Base-by-base conservation (phyloP, 495 filamentous ascomycete species). In the Neurospora sp. region DNA sequence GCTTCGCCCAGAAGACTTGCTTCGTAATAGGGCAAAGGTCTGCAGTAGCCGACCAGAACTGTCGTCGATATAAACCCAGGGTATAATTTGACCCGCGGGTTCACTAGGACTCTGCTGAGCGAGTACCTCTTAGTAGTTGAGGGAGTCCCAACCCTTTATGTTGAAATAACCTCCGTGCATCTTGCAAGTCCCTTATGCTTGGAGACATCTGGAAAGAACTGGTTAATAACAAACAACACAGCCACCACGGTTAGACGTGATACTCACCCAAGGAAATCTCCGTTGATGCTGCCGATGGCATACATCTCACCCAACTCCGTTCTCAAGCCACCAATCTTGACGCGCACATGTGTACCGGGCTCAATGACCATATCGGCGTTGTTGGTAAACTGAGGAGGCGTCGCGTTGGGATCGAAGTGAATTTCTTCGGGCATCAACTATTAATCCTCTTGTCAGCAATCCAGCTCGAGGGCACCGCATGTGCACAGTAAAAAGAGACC, bases 261-360 rank as follows among this genome's bases (percentile, higher is more conserved):
- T 40, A 74, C 79, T 73, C 81, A 87, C 85, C 87, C 87, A 39
- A 89, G 85, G 78, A 87, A 89, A 72, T 89, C 93, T 82, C 98
- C 96, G 84, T 97, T 97, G 80, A 99, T 97, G 42, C 92, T 98
- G 48, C 94, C 96, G 81, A 98, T 97, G 40, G 95, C 96, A 85
- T 91, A 97, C 88, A 99, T 96, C 76, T 92, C 90, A 37, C 91
- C 93, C 66, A 98, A 92, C 78, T 98, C 96, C 71, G 90, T 93
- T 80, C 97, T 89, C 16, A 94, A 91, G 76, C 96, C 96, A 70
- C 97, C 91, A 69, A 99, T 90, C 83, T 97, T 97, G 73, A 98
- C 89, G 18, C 96, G 92, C 75, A 99, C 87, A 79, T 97, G 94
- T 11, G 95, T 94, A 40, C 93, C 94, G 54, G 93, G 93, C 82